These are phyloP conservation scores for Phytophthora crassamura DNA, from an alignment of 352 stramenopile genomes.

Conservation along the genomic window DNA sequence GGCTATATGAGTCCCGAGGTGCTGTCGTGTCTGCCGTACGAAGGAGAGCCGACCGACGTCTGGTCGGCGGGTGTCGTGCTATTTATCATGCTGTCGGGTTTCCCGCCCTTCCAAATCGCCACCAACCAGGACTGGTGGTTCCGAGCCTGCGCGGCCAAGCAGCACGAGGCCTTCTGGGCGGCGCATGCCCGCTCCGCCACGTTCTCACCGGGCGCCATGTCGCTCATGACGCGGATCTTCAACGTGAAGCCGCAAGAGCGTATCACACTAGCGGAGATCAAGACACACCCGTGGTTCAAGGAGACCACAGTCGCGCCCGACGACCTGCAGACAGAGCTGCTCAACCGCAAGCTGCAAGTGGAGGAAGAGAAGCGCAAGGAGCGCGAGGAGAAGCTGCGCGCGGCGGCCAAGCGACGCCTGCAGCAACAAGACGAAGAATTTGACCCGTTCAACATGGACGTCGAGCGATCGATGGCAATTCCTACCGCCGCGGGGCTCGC, in stretches of 20 bases:
- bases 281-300: constrained; percentile 73
- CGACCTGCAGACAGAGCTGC: constrained; percentile 57
- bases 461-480: constrained; percentile 48
- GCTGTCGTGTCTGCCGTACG: constrained; percentile 81
- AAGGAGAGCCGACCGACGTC: constrained; percentile 88
- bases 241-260: constrained; percentile 71
- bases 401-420: constrained; percentile 38
- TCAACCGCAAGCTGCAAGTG: constrained; percentile 69
- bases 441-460: constrained; percentile 62
- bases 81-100: constrained; percentile 94
- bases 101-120: constrained; percentile 93
- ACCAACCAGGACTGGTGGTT: constrained; percentile 92
- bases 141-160: constrained; percentile 67
- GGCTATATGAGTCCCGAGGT: constrained; percentile 96
- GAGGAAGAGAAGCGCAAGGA: constrained; percentile 77
- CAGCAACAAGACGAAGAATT: constrained; percentile 60
- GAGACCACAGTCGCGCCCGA: constrained; percentile 49
- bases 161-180: constrained; percentile 85
- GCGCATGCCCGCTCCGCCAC: constrained; percentile 70
- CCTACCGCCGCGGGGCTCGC: constrained; percentile 23
- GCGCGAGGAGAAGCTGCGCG: constrained; percentile 61
- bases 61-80: constrained; percentile 94
- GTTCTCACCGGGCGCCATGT: constrained; percentile 80
- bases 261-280: constrained; percentile 84
- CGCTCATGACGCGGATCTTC: constrained; percentile 79